Conservation (phyloP, 305 asterid genomes). For the Andrographis paniculata region DNA sequence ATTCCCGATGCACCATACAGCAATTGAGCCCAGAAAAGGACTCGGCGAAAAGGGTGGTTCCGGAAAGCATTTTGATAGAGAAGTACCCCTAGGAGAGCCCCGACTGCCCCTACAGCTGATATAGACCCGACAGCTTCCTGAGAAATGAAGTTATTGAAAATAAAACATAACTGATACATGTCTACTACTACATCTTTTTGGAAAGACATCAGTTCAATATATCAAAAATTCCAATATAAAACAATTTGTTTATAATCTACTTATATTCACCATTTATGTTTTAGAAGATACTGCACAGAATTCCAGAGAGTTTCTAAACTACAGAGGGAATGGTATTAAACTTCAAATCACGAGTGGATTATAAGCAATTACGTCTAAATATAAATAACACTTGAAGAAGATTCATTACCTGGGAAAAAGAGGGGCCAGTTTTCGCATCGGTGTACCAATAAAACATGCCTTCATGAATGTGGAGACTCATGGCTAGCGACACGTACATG, state of each 20-base stretch:
- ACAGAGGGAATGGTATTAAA: too few species aligned
- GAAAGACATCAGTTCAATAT: too few species aligned
- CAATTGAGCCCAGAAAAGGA: slow-evolving; percentile 52
- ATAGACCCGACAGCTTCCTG: slow-evolving; percentile 59
- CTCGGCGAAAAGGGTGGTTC: slow-evolving; percentile 37
- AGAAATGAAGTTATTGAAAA: slow-evolving; percentile 5
- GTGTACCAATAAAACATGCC: slow-evolving; percentile 72
- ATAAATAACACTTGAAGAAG: neutral
- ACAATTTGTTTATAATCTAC: too few species aligned
- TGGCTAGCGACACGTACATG: slow-evolving; percentile 53
- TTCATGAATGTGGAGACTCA: slow-evolving; percentile 54
- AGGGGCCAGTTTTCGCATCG: slow-evolving; percentile 48
- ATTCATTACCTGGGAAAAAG: slow-evolving; percentile 42
- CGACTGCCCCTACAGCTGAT: slow-evolving; percentile 57
- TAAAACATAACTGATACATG: too few species aligned
- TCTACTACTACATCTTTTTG: too few species aligned
- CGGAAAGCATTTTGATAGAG: slow-evolving; percentile 51
- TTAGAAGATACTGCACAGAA: neutral
- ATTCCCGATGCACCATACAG: slow-evolving; percentile 45
- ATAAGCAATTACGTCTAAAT: too few species aligned
- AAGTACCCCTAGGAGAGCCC: slow-evolving; percentile 56
- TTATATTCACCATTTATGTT: too few species aligned
- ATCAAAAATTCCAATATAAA: too few species aligned
- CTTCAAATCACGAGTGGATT: too few species aligned
- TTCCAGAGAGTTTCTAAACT: too few species aligned